Conservation (phyloP, 345 rosid genomes). For the Geranium rotundifolium region DNA sequence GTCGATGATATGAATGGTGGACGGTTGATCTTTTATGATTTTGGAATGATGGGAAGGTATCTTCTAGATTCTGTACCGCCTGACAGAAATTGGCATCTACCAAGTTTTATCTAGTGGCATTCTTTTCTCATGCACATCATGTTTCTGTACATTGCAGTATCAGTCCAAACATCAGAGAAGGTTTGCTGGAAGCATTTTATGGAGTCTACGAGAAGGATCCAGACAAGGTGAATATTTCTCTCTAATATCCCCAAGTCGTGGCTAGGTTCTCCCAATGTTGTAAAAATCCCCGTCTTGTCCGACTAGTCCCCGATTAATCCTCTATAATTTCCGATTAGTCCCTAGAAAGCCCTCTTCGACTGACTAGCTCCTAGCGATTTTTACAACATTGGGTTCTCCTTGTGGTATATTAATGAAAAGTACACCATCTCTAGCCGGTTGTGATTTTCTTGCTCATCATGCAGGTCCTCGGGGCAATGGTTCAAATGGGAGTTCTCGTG, state of each 20-base stretch:
- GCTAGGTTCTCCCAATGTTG: no score
- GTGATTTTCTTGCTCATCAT: conserved; percentile 4
- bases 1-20: conserved; percentile 99
- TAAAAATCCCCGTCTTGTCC: no score
- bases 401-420: no score
- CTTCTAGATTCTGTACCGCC: conserved; percentile 9
- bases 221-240: conserved; percentile 54
- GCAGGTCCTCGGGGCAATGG: conserved; percentile 86
- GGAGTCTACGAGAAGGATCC: conserved; percentile 94
- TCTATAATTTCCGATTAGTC: no score
- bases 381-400: no score
- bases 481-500: conserved; percentile 99
- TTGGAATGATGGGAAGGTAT: conserved; percentile 99
- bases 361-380: no score
- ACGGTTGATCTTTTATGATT: conserved; percentile 90
- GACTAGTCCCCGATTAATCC: no score
- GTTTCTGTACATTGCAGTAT: conserved; percentile 41
- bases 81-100: not conserved
- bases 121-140: conserved; percentile 3
- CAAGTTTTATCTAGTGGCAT: conserved; percentile 8
- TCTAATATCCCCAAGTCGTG: not conserved
- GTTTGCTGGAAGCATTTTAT: conserved; percentile 76
- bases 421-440: not conserved
- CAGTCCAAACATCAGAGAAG: conserved; percentile 89
- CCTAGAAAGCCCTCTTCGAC: no score